Percentiles rank a stretch among this genome's conserved stretches.
These are phyloP conservation scores for Helichrysum umbraculigerum DNA, from an alignment of 129 eudicot genomes.

Conservation along the genomic window DNA sequence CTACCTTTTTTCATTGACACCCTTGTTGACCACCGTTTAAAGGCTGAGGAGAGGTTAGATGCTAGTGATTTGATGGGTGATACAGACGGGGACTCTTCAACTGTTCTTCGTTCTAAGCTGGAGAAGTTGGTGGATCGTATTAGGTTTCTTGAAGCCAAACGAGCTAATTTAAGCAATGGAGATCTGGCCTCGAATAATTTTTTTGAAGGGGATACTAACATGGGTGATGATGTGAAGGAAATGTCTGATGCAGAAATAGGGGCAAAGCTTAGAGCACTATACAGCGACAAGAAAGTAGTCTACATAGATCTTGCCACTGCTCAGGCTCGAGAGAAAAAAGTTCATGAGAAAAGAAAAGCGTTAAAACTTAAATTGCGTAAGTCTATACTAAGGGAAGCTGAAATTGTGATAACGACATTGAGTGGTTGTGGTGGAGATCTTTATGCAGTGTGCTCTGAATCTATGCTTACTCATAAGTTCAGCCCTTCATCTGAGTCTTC, in stretches of 20 bases:
- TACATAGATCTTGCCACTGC: conserved; percentile 64
- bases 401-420: conserved; percentile 86
- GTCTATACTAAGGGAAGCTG: conserved; percentile 83
- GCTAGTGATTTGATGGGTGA: conserved; percentile 45
- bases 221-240: conserved; percentile 49
- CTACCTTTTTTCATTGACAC: conserved; percentile 87
- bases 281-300: conserved; percentile 61
- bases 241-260: conserved; percentile 73
- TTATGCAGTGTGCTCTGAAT: conserved; percentile 75
- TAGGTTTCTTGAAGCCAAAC: conserved; percentile 76
- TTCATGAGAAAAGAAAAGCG: conserved; percentile 69
- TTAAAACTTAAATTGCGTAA: conserved; percentile 66
- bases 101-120: conserved; percentile 59
- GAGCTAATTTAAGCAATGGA: conserved; percentile 71
- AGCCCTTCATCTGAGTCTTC: conserved; percentile 54
- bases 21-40: conserved; percentile 77
- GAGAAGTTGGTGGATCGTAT: conserved; percentile 84
- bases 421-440: conserved; percentile 99
- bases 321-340: conserved; percentile 79
- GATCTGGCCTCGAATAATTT: conserved; percentile 34
- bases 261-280: conserved; percentile 60
- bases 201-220: conserved; percentile 39
- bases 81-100: conserved; percentile 45
- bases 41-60: conserved; percentile 53
- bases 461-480: conserved; percentile 57